Conservation (phyloP, 345 rosid species). For the Nasturtium officinale region DNA sequence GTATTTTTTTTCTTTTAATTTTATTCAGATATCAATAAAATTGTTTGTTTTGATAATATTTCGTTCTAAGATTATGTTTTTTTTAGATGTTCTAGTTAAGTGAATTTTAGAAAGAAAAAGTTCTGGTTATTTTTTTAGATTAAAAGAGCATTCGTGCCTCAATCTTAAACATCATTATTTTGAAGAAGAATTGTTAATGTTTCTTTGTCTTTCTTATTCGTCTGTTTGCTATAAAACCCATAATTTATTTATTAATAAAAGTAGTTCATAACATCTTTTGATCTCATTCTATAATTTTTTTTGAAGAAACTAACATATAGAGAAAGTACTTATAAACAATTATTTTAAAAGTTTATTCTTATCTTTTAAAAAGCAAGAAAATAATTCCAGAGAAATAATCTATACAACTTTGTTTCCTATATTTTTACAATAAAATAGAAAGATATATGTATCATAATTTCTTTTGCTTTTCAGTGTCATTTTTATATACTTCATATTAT, state of each 20-base stretch:
- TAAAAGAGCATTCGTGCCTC: neutral
- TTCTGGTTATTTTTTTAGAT: neutral
- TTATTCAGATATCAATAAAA: neutral
- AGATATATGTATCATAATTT: neutral
- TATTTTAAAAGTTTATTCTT: neutral
- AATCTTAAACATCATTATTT: neutral
- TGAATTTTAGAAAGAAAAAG: neutral
- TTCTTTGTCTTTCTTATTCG: neutral
- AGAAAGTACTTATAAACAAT: neutral
- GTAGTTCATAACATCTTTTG: neutral
- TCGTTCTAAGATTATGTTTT: constrained; percentile 1
- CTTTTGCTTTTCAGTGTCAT: constrained; percentile 24
- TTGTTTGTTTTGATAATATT: neutral
- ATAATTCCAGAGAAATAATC: neutral
- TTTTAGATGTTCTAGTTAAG: neutral
- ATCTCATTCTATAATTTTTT: neutral
- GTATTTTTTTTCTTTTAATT: neutral
- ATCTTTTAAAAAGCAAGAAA: neutral
- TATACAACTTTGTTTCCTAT: neutral
- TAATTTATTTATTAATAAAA: neutral
- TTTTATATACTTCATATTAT: neutral
- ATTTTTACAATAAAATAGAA: neutral
- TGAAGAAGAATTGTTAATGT: neutral
- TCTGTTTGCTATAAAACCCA: neutral
- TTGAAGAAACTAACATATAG: neutral